A percentile compares a stretch with the other conserved stretches of the same genome.
Conservation (phyloP, 2,329 filamentous ascomycete species). For the Trichoderma atroviride region DNA sequence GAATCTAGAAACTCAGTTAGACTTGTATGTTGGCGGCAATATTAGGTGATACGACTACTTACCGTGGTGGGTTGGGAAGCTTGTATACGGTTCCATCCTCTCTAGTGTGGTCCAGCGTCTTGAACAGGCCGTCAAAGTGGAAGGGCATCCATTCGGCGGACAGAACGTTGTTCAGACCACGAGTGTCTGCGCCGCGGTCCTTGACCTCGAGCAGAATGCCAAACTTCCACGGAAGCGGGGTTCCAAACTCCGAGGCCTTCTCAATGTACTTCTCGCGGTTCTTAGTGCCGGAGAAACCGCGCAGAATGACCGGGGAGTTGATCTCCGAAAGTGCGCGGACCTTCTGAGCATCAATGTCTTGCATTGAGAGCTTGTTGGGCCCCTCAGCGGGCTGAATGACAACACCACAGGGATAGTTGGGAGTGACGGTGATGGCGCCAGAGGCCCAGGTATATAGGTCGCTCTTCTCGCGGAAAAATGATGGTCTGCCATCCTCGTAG, state of each 20-base stretch:
- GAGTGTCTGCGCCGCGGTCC: constrained; percentile 47
- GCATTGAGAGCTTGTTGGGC: constrained; percentile 39
- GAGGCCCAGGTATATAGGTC: neutral
- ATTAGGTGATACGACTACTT: neutral
- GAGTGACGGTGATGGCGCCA: neutral
- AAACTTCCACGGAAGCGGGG: constrained; percentile 55
- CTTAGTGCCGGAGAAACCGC: constrained; percentile 52
- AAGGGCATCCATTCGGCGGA: neutral
- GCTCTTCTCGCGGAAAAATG: constrained; percentile 51
- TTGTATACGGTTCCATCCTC: neutral
- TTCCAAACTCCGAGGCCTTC: constrained; percentile 51
- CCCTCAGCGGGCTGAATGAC: neutral
- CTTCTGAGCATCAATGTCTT: constrained; percentile 48
- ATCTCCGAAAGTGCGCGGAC: constrained; percentile 49
- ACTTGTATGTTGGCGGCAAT: neutral
- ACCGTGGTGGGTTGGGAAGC: neutral
- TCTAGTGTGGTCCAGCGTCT: neutral
- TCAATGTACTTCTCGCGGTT: constrained; percentile 49
- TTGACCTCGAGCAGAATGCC: constrained; percentile 55
- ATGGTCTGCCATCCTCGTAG: constrained; percentile 48
- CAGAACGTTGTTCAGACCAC: neutral
- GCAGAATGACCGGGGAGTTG: constrained; percentile 56
- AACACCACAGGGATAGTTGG: neutral
- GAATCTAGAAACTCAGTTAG: neutral
- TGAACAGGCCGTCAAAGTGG: neutral